These are phyloP conservation scores for Rutidosis leptorrhynchoides DNA, from an alignment of 129 eudicot genomes.

Conservation along the genomic window DNA sequence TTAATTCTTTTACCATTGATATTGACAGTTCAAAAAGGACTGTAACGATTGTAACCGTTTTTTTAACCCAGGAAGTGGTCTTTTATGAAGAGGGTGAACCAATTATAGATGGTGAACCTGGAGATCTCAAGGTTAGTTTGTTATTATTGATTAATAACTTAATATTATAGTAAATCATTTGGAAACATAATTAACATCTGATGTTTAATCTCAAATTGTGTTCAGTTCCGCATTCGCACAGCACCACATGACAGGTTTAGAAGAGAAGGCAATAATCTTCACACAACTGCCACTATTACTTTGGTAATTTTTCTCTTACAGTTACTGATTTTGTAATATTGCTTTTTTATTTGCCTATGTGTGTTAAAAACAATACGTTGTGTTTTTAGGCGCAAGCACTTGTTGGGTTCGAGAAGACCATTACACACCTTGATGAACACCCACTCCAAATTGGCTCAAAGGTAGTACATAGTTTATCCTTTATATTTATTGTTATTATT, in stretches of 20 bases:
- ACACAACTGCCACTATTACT: conserved; percentile 68
- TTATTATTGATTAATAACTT: conserved; percentile 8
- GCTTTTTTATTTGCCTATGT: neutral
- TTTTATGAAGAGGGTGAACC: conserved; percentile 97
- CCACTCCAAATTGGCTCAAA: conserved; percentile 66
- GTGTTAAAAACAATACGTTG: neutral
- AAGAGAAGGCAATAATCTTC: conserved; percentile 97
- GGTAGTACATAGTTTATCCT: conserved; percentile 31
- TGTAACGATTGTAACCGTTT: conserved; percentile 2
- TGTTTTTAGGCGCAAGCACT: conserved; percentile 84
- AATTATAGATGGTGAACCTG: conserved; percentile 87
- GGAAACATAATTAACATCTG: conserved; percentile 5
- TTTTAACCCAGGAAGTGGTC: conserved; percentile 63
- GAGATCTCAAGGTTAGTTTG: conserved; percentile 79
- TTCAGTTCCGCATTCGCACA: conserved; percentile 83
- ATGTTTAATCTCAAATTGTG: conserved; percentile 11
- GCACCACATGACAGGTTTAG: conserved; percentile 85
- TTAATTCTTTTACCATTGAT: neutral
- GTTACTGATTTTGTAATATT: neutral
- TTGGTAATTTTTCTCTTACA: conserved; percentile 49
- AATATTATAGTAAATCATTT: neutral
- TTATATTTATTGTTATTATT: neutral
- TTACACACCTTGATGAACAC: conserved; percentile 83
- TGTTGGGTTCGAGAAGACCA: conserved; percentile 81
- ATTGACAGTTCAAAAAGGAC: conserved; percentile 14